These are phyloP conservation scores for Sclerotinia nivalis DNA, from an alignment of 2,329 filamentous ascomycete genomes.

Conservation along the genomic window DNA sequence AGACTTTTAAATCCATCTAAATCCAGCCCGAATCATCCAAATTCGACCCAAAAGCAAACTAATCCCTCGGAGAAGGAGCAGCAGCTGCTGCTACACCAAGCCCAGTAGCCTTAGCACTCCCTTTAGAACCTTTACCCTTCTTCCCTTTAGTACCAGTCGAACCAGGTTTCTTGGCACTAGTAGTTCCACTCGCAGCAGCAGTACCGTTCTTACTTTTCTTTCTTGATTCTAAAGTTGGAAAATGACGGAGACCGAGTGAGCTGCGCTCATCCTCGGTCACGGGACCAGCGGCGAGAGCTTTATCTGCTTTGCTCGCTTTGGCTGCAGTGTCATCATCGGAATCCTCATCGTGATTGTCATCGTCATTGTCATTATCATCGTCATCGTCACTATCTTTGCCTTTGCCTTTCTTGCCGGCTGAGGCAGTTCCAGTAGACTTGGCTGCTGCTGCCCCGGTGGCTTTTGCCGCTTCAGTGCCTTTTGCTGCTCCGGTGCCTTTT, in stretches of 20 bases:
- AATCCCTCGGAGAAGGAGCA: background rate
- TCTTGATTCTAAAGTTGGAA: conserved; percentile 28
- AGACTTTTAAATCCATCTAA: background rate
- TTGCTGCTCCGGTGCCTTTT: background rate
- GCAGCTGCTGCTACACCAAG: background rate
- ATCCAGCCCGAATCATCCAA: background rate
- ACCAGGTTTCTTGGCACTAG: background rate
- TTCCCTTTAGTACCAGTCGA: background rate
- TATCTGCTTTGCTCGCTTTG: background rate
- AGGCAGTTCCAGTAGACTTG: background rate
- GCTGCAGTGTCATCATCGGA: conserved; percentile 1
- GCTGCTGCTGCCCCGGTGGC: background rate
- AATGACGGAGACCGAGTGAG: conserved; percentile 27
- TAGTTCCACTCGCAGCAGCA: conserved; percentile 9
- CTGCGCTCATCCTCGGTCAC: conserved; percentile 16
- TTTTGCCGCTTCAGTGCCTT: background rate
- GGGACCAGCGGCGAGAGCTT: background rate
- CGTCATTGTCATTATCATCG: too few species aligned
- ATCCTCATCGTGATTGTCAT: too few species aligned
- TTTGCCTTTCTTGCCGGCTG: conserved; percentile 26
- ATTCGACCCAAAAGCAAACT: background rate
- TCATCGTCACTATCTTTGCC: background rate
- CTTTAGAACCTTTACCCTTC: background rate
- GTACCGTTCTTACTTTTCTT: conserved; percentile 31
- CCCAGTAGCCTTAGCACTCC: background rate